A percentile compares a stretch with the other conserved stretches of the same genome.
phyloP scores from a whole-genome alignment of 495 filamentous ascomycete genomes.

The Podospora fimiseda region DNA sequence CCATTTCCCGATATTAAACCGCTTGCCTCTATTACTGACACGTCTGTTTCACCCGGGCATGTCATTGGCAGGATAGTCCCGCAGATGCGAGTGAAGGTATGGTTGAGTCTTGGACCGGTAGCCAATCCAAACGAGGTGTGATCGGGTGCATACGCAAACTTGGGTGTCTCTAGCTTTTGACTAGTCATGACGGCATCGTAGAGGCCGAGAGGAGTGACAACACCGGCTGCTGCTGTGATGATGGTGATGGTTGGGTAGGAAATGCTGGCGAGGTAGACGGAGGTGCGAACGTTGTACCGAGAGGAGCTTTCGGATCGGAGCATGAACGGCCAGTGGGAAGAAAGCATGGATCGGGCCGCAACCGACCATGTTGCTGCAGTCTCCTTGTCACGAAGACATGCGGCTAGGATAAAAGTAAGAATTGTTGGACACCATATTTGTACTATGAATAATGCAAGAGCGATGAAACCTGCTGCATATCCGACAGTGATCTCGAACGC shows the following conservation, averaged over 20 bases:
- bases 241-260: background rate
- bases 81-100: slow-evolving; percentile 3
- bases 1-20: background rate
- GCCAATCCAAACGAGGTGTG: slow-evolving; percentile 4
- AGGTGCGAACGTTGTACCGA: background rate
- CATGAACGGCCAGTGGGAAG: slow-evolving; percentile 4
- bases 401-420: slow-evolving; percentile 4
- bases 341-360: background rate
- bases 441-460: slow-evolving; percentile 3
- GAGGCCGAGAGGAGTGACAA: slow-evolving; percentile 14
- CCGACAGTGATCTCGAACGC: slow-evolving; percentile 3
- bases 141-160: slow-evolving; percentile 6
- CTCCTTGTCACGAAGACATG: slow-evolving; percentile 3
- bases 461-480: slow-evolving; percentile 3
- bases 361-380: slow-evolving; percentile 7
- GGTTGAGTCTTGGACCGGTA: slow-evolving; percentile 2
- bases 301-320: background rate
- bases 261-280: background rate
- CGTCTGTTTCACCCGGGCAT: background rate
- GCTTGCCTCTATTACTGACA: background rate
- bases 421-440: slow-evolving; percentile 5
- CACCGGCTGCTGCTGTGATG: background rate
- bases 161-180: background rate
- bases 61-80: background rate
- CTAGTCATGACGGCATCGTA: slow-evolving; percentile 1